Percentiles rank a stretch among this genome's conserved stretches.
These are phyloP conservation scores for Backusella circina DNA, from an alignment of 192 early-diverging fungal species.

Conservation along the genomic window DNA sequence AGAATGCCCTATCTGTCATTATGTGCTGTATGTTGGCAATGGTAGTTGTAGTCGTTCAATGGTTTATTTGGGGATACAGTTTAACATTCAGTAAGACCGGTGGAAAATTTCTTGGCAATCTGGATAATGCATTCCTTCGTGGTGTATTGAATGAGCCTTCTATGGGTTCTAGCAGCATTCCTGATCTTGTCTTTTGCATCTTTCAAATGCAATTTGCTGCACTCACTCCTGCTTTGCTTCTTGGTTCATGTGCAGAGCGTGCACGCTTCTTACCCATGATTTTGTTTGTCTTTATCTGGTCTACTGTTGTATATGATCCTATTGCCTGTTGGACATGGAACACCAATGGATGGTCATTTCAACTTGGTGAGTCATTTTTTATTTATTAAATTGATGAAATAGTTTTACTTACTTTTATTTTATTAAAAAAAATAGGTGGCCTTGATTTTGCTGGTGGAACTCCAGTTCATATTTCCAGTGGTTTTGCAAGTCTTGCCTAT, in stretches of 20 bases:
- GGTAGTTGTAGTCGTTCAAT: slow-evolving; percentile 86
- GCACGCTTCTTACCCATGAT: slow-evolving; percentile 81
- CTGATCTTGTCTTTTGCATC: slow-evolving; percentile 73
- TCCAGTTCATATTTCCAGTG: slow-evolving; percentile 92
- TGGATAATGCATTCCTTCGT: slow-evolving; percentile 70
- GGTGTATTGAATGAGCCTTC: slow-evolving; percentile 47
- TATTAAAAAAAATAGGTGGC: too few relatives aligned
- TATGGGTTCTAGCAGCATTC: slow-evolving; percentile 60
- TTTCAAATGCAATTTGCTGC: slow-evolving; percentile 92
- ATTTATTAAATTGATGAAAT: background rate
- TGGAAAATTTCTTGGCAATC: slow-evolving; percentile 75
- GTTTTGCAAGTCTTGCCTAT: slow-evolving; percentile 87
- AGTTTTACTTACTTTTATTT: too few relatives aligned
- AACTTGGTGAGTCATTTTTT: slow-evolving; percentile 50
- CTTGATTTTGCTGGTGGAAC: slow-evolving; percentile 96
- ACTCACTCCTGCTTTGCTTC: slow-evolving; percentile 69
- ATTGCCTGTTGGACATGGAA: slow-evolving; percentile 96
- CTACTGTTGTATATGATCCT: slow-evolving; percentile 91
- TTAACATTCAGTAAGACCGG: slow-evolving; percentile 83
- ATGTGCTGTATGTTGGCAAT: slow-evolving; percentile 79
- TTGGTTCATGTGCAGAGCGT: slow-evolving; percentile 89
- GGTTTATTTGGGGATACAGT: slow-evolving; percentile 90
- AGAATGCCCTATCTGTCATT: slow-evolving; percentile 90
- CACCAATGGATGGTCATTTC: slow-evolving; percentile 78
- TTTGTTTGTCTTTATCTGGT: slow-evolving; percentile 92